These are phyloP conservation scores for Fraxinus platypoda DNA, from an alignment of 305 asterid genomes.

Conservation along the genomic window DNA sequence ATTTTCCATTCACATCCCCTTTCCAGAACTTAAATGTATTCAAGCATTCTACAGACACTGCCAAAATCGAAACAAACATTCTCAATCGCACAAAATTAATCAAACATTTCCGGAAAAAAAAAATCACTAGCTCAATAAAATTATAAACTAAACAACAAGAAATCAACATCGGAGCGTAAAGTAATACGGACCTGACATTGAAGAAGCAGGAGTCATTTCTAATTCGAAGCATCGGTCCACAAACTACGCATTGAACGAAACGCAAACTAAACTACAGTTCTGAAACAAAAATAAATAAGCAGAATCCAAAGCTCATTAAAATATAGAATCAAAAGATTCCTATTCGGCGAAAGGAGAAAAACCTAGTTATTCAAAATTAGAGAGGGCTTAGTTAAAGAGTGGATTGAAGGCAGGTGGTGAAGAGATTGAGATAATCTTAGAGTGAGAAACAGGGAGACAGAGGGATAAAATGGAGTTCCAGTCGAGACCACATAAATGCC, in stretches of 20 bases:
- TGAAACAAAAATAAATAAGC: conserved; percentile 21
- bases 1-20: conserved; percentile 65
- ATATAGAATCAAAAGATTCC: conserved; percentile 18
- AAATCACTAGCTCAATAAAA: neutral
- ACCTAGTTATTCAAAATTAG: conserved; percentile 19
- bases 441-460: conserved; percentile 35
- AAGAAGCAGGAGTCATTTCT: conserved; percentile 69
- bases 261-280: conserved; percentile 19
- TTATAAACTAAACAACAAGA: neutral
- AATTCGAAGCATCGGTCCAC: conserved; percentile 63
- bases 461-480: conserved; percentile 3
- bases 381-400: conserved; percentile 19
- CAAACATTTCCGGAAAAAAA: neutral
- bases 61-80: conserved; percentile 15
- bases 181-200: conserved; percentile 45
- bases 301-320: conserved; percentile 26
- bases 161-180: neutral
- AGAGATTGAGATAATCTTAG: conserved; percentile 55
- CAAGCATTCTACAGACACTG: conserved; percentile 79
- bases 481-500: conserved; percentile 4
- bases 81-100: neutral
- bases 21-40: conserved; percentile 71
- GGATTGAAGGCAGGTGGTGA: conserved; percentile 44
- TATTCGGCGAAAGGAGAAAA: conserved; percentile 19
- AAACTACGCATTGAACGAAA: conserved; percentile 38